Evolutionary conservation across 1,284 basidiomycete genomes (phyloP).

Genomic region (Leucoagaricus sp.): DNA sequence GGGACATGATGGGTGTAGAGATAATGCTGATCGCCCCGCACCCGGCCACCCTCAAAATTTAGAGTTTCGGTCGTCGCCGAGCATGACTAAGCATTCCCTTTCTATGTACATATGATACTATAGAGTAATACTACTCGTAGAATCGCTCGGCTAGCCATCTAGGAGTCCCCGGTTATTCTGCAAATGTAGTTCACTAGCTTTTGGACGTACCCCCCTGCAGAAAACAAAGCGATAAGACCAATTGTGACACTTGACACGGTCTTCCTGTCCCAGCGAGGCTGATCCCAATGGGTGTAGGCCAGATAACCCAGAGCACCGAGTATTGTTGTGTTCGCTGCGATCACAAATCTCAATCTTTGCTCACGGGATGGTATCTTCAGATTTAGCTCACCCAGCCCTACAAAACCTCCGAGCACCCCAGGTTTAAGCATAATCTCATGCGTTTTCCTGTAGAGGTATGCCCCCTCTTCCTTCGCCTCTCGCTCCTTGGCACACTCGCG

Average conservation of each 20-base stretch:
- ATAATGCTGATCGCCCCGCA: background rate
- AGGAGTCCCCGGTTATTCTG: too few species aligned
- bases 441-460: conserved; percentile 57
- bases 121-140: background rate
- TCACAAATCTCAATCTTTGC: too few species aligned
- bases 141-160: background rate
- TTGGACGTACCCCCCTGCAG: conserved; percentile 71
- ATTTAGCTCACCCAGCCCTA: conserved; percentile 57
- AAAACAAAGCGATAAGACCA: conserved; percentile 66
- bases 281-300: conserved; percentile 71
- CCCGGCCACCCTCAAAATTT: conserved; percentile 11
- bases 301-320: conserved; percentile 71
- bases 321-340: conserved; percentile 67
- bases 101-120: conserved; percentile 4
- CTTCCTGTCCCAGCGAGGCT: conserved; percentile 68
- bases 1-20: conserved; percentile 55
- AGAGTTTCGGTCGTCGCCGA: conserved; percentile 10
- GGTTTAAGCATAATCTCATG: conserved; percentile 68
- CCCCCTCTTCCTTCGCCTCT: conserved; percentile 63
- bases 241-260: conserved; percentile 63
- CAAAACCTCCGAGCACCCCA: conserved; percentile 66
- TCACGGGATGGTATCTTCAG: background rate
- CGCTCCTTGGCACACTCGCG: conserved; percentile 59
- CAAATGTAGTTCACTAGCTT: too few species aligned
- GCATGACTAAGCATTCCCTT: conserved; percentile 13